Conservation (phyloP, 352 stramenopile species). For the Pythium grandisporangium region DNA sequence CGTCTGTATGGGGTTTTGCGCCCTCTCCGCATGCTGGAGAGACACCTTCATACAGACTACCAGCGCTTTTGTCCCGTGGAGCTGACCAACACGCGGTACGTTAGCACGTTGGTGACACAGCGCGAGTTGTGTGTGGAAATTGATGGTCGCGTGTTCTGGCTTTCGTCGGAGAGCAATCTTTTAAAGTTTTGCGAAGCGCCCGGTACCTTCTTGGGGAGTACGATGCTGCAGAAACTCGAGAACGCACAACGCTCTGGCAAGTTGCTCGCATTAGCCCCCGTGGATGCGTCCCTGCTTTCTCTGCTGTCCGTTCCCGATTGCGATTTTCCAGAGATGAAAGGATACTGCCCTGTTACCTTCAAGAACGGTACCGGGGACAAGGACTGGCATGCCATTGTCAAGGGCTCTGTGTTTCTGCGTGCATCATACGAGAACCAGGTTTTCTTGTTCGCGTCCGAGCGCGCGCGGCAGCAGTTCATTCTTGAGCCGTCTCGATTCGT, state of each 20-base stretch:
- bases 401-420: constrained; percentile 51
- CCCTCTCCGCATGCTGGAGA: not conserved
- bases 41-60: constrained; percentile 23
- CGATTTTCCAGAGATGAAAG: constrained; percentile 62
- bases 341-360: constrained; percentile 70
- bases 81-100: constrained; percentile 25
- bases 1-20: constrained; percentile 22
- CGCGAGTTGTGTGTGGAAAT: constrained; percentile 38
- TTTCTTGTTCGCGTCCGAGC: constrained; percentile 50
- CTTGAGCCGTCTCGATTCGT: constrained; percentile 28
- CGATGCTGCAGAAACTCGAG: constrained; percentile 25
- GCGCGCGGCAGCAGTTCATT: constrained; percentile 31
- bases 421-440: constrained; percentile 45
- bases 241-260: too few species aligned
- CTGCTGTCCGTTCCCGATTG: constrained; percentile 51
- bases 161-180: constrained; percentile 24
- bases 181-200: constrained; percentile 20
- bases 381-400: constrained; percentile 36
- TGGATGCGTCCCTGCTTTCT: constrained; percentile 56
- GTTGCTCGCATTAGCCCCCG: too few species aligned
- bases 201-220: constrained; percentile 21
- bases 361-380: constrained; percentile 17
- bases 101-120: constrained; percentile 10
- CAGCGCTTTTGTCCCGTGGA: constrained; percentile 55
- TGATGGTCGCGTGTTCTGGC: constrained; percentile 25